phyloP scores from a whole-genome alignment of 352 stramenopile species.

The Phytopythium vexans region DNA sequence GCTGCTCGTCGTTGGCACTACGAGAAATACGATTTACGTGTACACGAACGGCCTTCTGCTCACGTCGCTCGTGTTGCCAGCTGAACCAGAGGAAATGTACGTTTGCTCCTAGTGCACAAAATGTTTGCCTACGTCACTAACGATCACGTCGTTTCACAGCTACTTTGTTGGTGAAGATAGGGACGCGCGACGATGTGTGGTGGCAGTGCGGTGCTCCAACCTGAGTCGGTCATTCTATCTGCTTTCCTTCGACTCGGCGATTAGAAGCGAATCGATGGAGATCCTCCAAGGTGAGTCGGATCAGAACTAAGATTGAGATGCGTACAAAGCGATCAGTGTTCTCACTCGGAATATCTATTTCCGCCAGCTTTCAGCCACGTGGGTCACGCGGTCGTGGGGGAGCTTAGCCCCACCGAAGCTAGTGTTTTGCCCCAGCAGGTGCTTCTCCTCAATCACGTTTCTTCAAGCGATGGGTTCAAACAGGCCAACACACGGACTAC shows the following conservation, averaged over 20 bases:
- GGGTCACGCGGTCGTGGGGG: constrained; percentile 26
- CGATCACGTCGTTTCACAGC: constrained; percentile 6
- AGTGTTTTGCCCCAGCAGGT: constrained; percentile 17
- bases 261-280: constrained; percentile 24
- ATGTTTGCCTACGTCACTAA: not conserved
- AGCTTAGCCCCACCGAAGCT: constrained; percentile 15
- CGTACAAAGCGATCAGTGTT: not conserved
- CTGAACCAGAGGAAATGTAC: constrained; percentile 43
- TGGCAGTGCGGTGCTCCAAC: constrained; percentile 46
- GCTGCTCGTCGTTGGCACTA: constrained; percentile 43
- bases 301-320: not conserved
- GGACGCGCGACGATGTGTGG: constrained; percentile 16
- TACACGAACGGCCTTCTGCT: constrained; percentile 41
- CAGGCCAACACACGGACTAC: constrained; percentile 4
- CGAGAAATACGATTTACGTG: constrained; percentile 40
- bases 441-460: constrained; percentile 41
- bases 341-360: not conserved
- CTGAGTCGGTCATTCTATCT: constrained; percentile 46
- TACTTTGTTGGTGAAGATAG: constrained; percentile 20
- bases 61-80: constrained; percentile 39
- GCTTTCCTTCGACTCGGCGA: constrained; percentile 34
- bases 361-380: constrained; percentile 47
- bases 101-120: not conserved
- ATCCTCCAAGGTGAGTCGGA: constrained; percentile 37
- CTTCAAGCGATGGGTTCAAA: not conserved